These are phyloP conservation scores for Xylaria curta DNA, from an alignment of 495 filamentous ascomycete species.

Conservation along the genomic window DNA sequence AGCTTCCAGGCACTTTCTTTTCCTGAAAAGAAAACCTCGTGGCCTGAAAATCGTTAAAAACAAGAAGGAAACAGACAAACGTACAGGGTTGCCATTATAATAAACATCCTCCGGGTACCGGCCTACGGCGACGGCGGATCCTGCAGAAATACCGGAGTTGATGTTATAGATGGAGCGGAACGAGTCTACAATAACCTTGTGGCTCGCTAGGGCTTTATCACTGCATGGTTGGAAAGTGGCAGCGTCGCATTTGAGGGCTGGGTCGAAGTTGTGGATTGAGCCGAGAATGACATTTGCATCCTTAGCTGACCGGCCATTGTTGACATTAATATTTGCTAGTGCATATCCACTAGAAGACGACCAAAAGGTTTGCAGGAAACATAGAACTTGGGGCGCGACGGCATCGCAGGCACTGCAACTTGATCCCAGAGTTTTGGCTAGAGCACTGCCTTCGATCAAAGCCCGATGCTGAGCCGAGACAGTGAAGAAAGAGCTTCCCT, in stretches of 20 bases:
- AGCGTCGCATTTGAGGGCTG: conserved; percentile 61
- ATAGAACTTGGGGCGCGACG: conserved; percentile 65
- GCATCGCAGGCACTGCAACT: conserved; percentile 57
- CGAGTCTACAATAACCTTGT: conserved; percentile 67
- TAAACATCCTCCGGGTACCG: conserved; percentile 74
- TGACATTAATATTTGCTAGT: conserved; percentile 60
- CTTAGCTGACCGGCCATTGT: conserved; percentile 60
- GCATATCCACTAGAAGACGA: conserved; percentile 57
- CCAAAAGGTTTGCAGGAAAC: conserved; percentile 73
- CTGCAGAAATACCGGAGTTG: conserved; percentile 57
- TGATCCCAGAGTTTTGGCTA: conserved; percentile 55
- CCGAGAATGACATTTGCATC: conserved; percentile 69
- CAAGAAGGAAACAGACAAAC: not conserved
- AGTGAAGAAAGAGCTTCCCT: conserved; percentile 66
- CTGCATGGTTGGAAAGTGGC: conserved; percentile 70
- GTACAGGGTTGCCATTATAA: conserved; percentile 64
- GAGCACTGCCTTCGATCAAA: conserved; percentile 66
- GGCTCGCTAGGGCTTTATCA: conserved; percentile 66
- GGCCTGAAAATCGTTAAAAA: too few species aligned
- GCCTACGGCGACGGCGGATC: conserved; percentile 66
- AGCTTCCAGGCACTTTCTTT: not conserved
- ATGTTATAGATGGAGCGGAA: conserved; percentile 67
- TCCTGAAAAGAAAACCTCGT: too few species aligned
- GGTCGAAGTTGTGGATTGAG: conserved; percentile 70
- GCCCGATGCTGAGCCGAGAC: conserved; percentile 53